These are phyloP conservation scores for Fusarium hainanense DNA, from an alignment of 2,329 filamentous ascomycete genomes.

Conservation along the genomic window DNA sequence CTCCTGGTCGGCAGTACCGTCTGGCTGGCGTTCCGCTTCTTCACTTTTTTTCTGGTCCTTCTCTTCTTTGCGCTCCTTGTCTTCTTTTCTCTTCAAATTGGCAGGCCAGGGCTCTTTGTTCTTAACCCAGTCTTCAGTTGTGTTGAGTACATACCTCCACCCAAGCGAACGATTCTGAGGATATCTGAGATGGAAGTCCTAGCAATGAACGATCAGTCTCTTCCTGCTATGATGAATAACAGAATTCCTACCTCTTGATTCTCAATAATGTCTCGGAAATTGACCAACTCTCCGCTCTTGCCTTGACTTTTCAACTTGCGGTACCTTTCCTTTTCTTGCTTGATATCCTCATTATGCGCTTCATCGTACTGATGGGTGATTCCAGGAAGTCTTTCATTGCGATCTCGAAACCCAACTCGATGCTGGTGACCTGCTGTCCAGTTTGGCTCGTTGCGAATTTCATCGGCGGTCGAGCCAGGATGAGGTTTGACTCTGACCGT, in stretches of 20 bases:
- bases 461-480: background rate
- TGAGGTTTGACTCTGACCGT: background rate
- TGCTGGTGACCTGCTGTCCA: background rate
- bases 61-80: background rate
- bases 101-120: background rate
- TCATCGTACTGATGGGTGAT: background rate
- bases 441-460: background rate
- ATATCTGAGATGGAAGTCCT: background rate
- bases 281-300: background rate
- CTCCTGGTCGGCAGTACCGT: background rate
- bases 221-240: fast-evolving
- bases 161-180: background rate
- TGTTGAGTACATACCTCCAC: background rate
- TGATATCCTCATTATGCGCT: background rate
- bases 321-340: background rate
- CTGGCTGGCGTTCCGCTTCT: background rate
- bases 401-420: background rate
- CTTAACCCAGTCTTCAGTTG: background rate
- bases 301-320: background rate
- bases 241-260: background rate
- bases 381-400: background rate
- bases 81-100: background rate
- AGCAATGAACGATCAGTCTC: fast-evolving
- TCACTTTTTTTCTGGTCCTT: background rate
- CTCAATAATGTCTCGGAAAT: background rate